These are phyloP conservation scores for Coix lacrymajobi DNA, from an alignment of 176 grass and related monocot genomes.

Conservation along the genomic window DNA sequence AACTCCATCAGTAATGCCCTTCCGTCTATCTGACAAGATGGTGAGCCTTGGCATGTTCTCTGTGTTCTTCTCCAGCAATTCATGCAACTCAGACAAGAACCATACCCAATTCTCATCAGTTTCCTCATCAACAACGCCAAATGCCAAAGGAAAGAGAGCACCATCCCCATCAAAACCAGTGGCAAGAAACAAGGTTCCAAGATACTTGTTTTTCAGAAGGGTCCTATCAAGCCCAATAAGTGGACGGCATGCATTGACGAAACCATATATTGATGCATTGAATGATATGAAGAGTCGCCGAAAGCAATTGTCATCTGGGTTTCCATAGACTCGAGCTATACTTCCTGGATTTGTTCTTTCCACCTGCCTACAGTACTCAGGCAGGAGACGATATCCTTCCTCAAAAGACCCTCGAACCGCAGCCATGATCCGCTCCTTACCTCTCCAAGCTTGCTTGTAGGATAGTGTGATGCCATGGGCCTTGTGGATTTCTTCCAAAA, in stretches of 20 bases:
- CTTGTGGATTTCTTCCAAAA: slow-evolving; percentile 95
- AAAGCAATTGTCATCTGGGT: slow-evolving; percentile 79
- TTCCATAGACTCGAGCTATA: slow-evolving; percentile 73
- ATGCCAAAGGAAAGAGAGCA: slow-evolving; percentile 89
- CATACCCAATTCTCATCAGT: slow-evolving; percentile 95
- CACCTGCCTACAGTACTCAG: slow-evolving; percentile 82
- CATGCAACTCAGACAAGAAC: slow-evolving; percentile 91
- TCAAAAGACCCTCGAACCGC: slow-evolving; percentile 89
- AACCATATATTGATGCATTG: slow-evolving; percentile 92
- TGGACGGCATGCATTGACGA: slow-evolving; percentile 88
- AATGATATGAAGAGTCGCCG: slow-evolving; percentile 81
- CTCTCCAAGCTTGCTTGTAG: slow-evolving; percentile 99
- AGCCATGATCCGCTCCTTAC: slow-evolving; percentile 95
- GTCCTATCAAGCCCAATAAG: slow-evolving; percentile 90
- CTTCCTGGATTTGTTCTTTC: slow-evolving; percentile 87
- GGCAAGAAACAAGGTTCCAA: slow-evolving; percentile 87
- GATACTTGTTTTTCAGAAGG: slow-evolving; percentile 90
- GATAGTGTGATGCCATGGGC: slow-evolving; percentile 93
- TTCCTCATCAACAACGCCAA: slow-evolving; percentile 96
- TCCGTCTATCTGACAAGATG: slow-evolving; percentile 82
- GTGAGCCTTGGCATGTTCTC: slow-evolving; percentile 97
- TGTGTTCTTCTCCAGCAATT: slow-evolving; percentile 86
- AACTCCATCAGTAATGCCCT: slow-evolving; percentile 88
- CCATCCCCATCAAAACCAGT: slow-evolving; percentile 92
- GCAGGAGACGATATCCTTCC: slow-evolving; percentile 88